Conservation (phyloP, 2,329 filamentous ascomycete genomes). For the Sarocladium kiliense region DNA sequence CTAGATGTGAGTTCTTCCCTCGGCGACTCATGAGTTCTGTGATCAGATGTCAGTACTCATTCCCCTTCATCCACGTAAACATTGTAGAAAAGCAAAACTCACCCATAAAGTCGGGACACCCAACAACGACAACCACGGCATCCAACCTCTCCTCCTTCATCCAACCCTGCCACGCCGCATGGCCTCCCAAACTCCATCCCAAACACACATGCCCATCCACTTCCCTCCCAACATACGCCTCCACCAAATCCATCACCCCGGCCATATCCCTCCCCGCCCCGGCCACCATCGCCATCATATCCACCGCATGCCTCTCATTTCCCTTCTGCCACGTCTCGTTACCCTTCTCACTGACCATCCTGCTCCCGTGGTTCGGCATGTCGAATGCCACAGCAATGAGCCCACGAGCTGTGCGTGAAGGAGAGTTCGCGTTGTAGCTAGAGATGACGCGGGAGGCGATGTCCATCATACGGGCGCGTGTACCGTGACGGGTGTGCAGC, state of each 20-base stretch:
- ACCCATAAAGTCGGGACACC: constrained; percentile 83
- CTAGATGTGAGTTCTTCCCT: constrained; percentile 54
- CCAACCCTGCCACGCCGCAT: constrained; percentile 79
- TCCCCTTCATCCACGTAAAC: not conserved
- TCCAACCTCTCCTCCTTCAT: constrained; percentile 73
- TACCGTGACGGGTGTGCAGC: constrained; percentile 71
- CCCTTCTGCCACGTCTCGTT: constrained; percentile 78
- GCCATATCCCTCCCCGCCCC: constrained; percentile 70
- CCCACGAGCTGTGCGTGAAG: constrained; percentile 36
- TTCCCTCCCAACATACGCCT: constrained; percentile 56
- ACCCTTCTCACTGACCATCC: constrained; percentile 59
- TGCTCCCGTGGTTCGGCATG: constrained; percentile 83
- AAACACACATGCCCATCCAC: constrained; percentile 67
- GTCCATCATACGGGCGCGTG: constrained; percentile 67
- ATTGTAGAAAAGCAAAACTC: constrained; percentile 19
- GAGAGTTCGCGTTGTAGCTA: constrained; percentile 48
- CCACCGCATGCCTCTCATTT: constrained; percentile 77
- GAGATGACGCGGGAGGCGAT: constrained; percentile 64
- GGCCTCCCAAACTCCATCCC: constrained; percentile 82
- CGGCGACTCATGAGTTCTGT: constrained; percentile 69
- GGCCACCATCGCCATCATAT: constrained; percentile 81
- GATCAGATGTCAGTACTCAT: not conserved
- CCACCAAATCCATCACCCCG: constrained; percentile 70
- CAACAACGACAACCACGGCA: constrained; percentile 76
- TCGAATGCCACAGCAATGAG: constrained; percentile 84